These are phyloP conservation scores for Gentiana dahurica DNA, from an alignment of 257 asterid species.

Conservation along the genomic window DNA sequence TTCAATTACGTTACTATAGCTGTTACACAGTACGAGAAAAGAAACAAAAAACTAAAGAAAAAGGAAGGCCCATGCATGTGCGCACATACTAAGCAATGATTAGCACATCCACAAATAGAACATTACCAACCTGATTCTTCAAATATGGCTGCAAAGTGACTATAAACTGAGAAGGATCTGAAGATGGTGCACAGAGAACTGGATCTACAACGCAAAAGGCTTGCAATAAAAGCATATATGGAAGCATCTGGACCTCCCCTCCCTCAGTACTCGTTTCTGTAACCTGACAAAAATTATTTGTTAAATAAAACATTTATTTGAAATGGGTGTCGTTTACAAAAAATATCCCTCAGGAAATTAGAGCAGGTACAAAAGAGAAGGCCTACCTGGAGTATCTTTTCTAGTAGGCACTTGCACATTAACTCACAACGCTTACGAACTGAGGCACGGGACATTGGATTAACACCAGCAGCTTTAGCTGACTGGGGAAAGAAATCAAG, in stretches of 20 bases:
- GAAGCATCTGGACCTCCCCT: conserved; percentile 80
- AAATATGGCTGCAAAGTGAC: conserved; percentile 90
- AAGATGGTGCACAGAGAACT: conserved; percentile 79
- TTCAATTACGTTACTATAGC: too few species aligned
- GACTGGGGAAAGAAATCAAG: conserved; percentile 97
- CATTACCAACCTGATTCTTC: conserved; percentile 68
- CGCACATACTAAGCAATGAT: background rate
- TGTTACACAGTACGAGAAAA: background rate
- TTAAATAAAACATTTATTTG: background rate
- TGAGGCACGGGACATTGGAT: conserved; percentile 82
- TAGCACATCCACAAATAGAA: background rate
- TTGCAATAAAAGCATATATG: conserved; percentile 80
- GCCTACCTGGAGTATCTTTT: conserved; percentile 76
- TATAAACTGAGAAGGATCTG: conserved; percentile 95
- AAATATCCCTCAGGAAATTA: too few species aligned
- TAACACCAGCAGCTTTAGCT: conserved; percentile 92
- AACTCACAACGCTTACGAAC: conserved; percentile 95
- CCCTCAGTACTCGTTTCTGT: conserved; percentile 62
- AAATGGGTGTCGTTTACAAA: background rate
- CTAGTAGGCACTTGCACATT: conserved; percentile 96
- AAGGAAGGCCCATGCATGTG: background rate
- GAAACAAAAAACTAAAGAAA: background rate
- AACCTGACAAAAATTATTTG: conserved; percentile 38
- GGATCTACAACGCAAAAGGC: conserved; percentile 93
- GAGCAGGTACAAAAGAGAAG: too few species aligned